Base-by-base conservation (phyloP, 2,329 filamentous ascomycete genomes). In the Colletotrichum salicis region DNA sequence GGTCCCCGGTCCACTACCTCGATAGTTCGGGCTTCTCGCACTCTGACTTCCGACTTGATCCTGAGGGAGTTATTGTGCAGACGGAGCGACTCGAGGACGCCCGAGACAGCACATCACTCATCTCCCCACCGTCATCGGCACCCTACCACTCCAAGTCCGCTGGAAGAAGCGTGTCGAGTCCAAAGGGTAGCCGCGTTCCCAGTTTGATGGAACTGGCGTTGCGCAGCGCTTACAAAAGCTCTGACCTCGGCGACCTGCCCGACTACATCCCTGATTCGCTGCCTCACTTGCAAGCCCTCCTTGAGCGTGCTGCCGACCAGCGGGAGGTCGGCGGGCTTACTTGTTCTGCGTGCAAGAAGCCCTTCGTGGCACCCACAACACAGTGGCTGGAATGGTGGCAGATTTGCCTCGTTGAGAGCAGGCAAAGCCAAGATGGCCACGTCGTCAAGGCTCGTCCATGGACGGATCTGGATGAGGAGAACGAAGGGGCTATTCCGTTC, bases 381-480 rank as follows among this genome's bases (percentile, higher is more conserved):
- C 85, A 90, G 76, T 92, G 90, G 90, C 80, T 92, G 8, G 90
- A 92, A 76, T 92, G 90, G 87, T 89, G 87, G 78, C 83, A 87
- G 69, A 66, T 71, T 7, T 71, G 70, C 35, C 45, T 70, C 24
- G 48, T 83, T 29, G 71, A 74, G 29, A 77, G 74, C 13, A 73
- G 8, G 64, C 29, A 27, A 27, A 41, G 2, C 4, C 54, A 52
- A 4, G 59, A 71, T 15, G 61, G 54, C 15, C 51, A 64, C 19
- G 56, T 65, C 57, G 52, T 73, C 15, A 61, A 59, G 29, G 54
- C 57, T 8, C 56, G 63, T 4, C 70, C 70, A 2, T 72, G 70
- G 70, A 71, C 60, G 8, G 70, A 72, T n/a, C 31, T 72, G 37
- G 52, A 59, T n/a, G 62, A 71, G n/a, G 68, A 73, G 59, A 79